phyloP scores from a whole-genome alignment of 495 filamentous ascomycete species.

The Letharia lupina region DNA sequence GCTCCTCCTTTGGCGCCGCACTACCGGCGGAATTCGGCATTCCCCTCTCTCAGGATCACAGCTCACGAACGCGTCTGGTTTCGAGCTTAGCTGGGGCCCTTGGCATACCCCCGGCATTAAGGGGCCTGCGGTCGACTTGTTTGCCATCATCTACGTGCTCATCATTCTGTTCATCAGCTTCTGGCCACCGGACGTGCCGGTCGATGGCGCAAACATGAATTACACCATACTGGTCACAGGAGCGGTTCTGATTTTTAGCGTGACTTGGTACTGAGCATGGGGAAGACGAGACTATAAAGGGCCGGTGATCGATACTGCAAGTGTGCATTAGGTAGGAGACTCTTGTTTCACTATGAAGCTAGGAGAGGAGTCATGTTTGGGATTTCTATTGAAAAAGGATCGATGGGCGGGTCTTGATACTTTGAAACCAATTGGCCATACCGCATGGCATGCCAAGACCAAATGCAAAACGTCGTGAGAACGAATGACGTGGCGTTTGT shows the following conservation, averaged over 20 bases:
- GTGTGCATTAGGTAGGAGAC: not conserved
- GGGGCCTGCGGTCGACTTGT: constrained; percentile 37
- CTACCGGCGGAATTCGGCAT: constrained; percentile 29
- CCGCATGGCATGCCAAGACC: too few species aligned
- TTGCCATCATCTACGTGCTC: constrained; percentile 35
- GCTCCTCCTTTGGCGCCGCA: constrained; percentile 43
- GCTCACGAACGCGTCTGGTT: not conserved
- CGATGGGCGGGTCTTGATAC: too few species aligned
- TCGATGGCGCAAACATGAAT: constrained; percentile 39
- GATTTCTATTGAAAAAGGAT: too few species aligned
- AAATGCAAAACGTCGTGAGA: too few species aligned
- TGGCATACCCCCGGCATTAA: constrained; percentile 29
- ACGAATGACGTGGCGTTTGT: too few species aligned
- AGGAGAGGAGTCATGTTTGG: too few species aligned
- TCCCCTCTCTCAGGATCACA: constrained; percentile 13
- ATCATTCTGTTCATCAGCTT: constrained; percentile 40
- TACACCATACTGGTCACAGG: constrained; percentile 39
- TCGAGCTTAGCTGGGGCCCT: constrained; percentile 26
- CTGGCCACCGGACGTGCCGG: constrained; percentile 37
- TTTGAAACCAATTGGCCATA: too few species aligned
- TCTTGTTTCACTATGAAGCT: too few species aligned
- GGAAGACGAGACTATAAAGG: constrained; percentile 33
- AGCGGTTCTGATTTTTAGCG: constrained; percentile 33
- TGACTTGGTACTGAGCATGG: constrained; percentile 35
- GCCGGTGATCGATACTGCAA: constrained; percentile 26